Evolutionary conservation across 208 protist species (phyloP), one percentile per base, ranked within the genome.

Genomic region (Trypanosoma rangeli): DNA sequence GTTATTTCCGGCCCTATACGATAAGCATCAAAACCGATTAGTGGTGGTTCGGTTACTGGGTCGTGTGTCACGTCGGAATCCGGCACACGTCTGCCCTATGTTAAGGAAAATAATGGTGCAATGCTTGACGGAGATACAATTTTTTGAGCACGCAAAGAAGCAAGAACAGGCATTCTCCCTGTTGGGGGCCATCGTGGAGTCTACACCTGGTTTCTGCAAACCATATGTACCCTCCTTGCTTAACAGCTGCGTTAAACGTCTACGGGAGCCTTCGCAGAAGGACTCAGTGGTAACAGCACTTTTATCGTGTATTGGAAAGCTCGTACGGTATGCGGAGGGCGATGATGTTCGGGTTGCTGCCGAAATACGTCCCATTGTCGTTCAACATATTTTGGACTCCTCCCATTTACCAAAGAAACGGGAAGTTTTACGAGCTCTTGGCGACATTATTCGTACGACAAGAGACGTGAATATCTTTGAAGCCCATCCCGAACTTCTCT

Each of bases 371-470:
- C 80, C 86, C 13, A 81, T 78, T 46, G 92, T 94, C 16, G 84
- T 97, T 24, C 68, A 74, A 33, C 90, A 94, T 67, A 90, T 95
- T 53, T 68, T 95, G 15, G 89, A 95, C 72, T 87, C 83, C 13
- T 94, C 85, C 13, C 89, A 86, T 70, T 80, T 89, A 31, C 77
- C 79, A 49, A 94, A 95, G 70, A 95, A 94, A 71, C 78, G 90
- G 37, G 92, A 95, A 68, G 92, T 89, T 3, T 86, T 97, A 35
- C 84, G 85, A 26, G 78, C 92, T 18, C 73, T 97, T 48, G 82
- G 83, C 26, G 86, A 95, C 67, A 94, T 97, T 67, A 86, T 94
- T 63, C 89, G 92, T 58, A 90, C 90, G 18, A 97, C 92, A 26
- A 89, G 87, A 66, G 85, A 94, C 54, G 88, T 95, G 0, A 80